phyloP scores from a whole-genome alignment of 441 rosid genomes.

The Adansonia grandidieri region DNA sequence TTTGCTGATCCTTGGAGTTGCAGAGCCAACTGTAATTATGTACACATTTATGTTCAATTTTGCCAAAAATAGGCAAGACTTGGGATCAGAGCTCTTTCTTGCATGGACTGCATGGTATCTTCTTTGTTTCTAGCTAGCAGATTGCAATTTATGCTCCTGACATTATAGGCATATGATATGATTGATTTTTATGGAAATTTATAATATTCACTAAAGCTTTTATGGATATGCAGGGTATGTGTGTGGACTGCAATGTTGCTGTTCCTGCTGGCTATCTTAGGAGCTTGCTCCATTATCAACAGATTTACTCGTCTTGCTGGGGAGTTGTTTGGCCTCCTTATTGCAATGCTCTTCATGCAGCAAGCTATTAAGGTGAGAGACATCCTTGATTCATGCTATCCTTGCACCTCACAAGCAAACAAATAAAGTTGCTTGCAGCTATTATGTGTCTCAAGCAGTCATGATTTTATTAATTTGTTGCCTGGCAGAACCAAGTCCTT shows the following conservation, averaged over 20 bases:
- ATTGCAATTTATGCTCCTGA: conserved; percentile 19
- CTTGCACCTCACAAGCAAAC: background rate
- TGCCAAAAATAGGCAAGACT: conserved; percentile 58
- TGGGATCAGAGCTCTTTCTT: conserved; percentile 64
- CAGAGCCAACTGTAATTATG: conserved; percentile 82
- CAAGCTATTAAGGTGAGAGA: conserved; percentile 61
- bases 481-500: background rate
- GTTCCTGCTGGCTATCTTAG: conserved; percentile 63
- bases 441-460: background rate
- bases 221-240: conserved; percentile 55
- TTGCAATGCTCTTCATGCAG: conserved; percentile 78
- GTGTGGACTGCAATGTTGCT: conserved; percentile 75
- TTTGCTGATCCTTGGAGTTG: conserved; percentile 72
- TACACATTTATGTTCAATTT: conserved; percentile 75
- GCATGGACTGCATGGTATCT: conserved; percentile 79
- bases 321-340: conserved; percentile 70
- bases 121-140: conserved; percentile 14
- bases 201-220: conserved; percentile 9
- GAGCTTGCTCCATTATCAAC: conserved; percentile 71
- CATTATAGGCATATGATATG: too few relatives aligned
- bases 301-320: conserved; percentile 77
- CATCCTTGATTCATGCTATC: background rate
- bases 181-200: background rate
- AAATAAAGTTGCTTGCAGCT: background rate
- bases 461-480: background rate